Evolutionary conservation across 352 stramenopile species (phyloP).

Genomic region (Phytophthora ohioensis): DNA sequence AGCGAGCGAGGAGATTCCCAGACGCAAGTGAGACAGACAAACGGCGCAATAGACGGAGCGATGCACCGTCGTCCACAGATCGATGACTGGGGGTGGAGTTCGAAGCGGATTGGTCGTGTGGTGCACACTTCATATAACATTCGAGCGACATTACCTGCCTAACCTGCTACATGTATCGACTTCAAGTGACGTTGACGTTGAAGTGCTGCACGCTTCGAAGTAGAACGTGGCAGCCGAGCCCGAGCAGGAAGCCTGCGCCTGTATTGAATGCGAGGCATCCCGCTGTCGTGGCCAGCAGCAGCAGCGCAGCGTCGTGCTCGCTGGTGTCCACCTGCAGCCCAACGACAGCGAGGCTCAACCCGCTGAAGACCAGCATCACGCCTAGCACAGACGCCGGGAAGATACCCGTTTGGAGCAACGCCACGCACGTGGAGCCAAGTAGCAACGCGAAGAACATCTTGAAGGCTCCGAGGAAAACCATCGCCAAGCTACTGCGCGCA

Average conservation of each 20-base stretch:
- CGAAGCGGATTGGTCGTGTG: constrained; percentile 13
- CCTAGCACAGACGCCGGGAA: constrained; percentile 67
- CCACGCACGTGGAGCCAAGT: constrained; percentile 81
- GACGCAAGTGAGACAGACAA: constrained; percentile 28
- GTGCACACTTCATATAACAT: constrained; percentile 14
- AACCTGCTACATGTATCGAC: constrained; percentile 5
- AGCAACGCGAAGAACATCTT: constrained; percentile 94
- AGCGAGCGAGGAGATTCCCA: constrained; percentile 5
- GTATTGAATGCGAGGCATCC: constrained; percentile 64
- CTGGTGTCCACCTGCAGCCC: constrained; percentile 59
- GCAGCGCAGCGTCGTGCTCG: constrained; percentile 44
- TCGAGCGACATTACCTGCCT: constrained; percentile 14
- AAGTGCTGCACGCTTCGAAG: constrained; percentile 39
- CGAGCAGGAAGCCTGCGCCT: constrained; percentile 64
- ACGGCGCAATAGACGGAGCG: constrained; percentile 21
- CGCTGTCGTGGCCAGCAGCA: constrained; percentile 54
- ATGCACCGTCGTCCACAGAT: neutral
- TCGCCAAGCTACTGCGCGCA: constrained; percentile 89
- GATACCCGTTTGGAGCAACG: constrained; percentile 62
- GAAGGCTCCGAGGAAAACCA: constrained; percentile 88
- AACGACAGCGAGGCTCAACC: constrained; percentile 56
- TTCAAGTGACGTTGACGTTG: constrained; percentile 20
- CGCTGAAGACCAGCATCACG: constrained; percentile 69
- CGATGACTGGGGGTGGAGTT: constrained; percentile 4
- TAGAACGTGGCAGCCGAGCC: constrained; percentile 45